Base-by-base conservation (phyloP, 495 filamentous ascomycete species). In the Daldinia childiae region DNA sequence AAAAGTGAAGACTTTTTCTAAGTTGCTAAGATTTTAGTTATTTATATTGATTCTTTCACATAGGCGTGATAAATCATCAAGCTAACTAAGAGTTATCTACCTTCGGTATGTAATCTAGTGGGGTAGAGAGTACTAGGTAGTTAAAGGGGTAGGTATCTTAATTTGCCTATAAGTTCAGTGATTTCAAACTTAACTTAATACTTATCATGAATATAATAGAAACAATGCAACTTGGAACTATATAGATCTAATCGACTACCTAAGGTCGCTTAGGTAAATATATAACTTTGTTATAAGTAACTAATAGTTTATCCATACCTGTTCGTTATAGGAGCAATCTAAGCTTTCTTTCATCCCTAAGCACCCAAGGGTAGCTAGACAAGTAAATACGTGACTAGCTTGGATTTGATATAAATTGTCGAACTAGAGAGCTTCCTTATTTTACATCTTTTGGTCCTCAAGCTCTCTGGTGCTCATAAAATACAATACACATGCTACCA, bases 341-440 rank as follows among this genome's bases (percentile, higher is more conserved):
- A 21, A 45, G 19, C 11, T 45, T 0, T 45, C 17, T 11, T 19
- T 17, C 1, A 45, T 17, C 19, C 41, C 17, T 19, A 7, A 9
- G 17, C 17, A 45, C 41, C 17, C 7, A 45, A 45, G 9, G 32
- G 41, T 21, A 45, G n/a, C n/a, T 48, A 21, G 0, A 45, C 8
- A 17, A 6, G 21, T 21, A 48, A 24, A 48, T 48, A 48, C 43
- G 43, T 48, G 43, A 48, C 43, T 11, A 48, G 43, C 43, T 48
- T 48, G 19, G 43, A 48, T 48, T 48, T 48, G 43, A 24, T 48
- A 48, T 48, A 48, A 48, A 48, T 48, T 48, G 17, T 11, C 43
- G 43, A 48, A 48, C 43, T 14, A 48, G 8, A 2, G 43, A 48
- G 21, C 11, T 21, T 48, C 43, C 17, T 24, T 48, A 48, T 21